Evolutionary conservation across 2,329 filamentous ascomycete genomes (phyloP).

Genomic region (Botrytis pseudocinerea): DNA sequence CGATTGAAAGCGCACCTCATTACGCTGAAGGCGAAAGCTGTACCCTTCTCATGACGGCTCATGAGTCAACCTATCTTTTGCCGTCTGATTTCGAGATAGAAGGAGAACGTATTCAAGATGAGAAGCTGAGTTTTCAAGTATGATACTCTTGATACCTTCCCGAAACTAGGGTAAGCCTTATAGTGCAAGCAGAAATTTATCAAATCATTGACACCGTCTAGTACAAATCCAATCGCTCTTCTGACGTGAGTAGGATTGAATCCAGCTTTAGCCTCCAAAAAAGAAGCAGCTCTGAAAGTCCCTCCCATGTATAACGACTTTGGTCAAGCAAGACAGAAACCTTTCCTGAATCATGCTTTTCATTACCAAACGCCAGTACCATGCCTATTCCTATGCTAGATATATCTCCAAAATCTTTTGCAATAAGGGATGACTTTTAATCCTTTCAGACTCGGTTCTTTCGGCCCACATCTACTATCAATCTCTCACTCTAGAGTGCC

Average conservation of each 20-base stretch:
- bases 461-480: not conserved
- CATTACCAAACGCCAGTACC: no score
- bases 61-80: rapidly evolving
- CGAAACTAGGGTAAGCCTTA: not conserved
- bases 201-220: not conserved
- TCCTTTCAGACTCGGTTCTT: not conserved
- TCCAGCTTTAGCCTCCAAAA: rapidly evolving
- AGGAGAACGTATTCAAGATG: not conserved
- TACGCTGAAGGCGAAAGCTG: rapidly evolving
- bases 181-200: not conserved
- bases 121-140: not conserved
- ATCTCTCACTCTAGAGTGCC: rapidly evolving
- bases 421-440: not conserved
- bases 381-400: not conserved
- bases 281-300: not conserved
- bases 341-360: not conserved
- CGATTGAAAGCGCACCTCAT: not conserved
- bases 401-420: not conserved
- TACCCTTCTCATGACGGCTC: rapidly evolving
- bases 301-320: not conserved
- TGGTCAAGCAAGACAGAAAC: not conserved
- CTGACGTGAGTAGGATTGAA: not conserved
- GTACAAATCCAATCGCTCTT: not conserved
- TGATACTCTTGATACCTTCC: not conserved
- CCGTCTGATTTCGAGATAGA: not conserved